Base-by-base conservation (phyloP, 805 yeast species). In the Wickerhamomyces sydowiorum region DNA sequence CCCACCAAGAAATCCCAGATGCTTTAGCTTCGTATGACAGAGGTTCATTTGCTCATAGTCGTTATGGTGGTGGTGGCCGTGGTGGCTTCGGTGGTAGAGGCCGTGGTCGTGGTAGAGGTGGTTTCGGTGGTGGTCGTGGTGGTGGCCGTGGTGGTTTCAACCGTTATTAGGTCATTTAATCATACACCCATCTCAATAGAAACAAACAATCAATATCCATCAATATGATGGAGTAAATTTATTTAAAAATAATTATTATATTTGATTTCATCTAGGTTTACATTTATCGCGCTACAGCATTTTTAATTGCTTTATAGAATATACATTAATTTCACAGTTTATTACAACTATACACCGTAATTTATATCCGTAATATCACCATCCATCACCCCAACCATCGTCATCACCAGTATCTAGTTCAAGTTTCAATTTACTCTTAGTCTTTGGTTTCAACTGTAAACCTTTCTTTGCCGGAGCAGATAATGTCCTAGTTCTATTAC, bases 1-100 rank as follows among this genome's bases (percentile, higher is more conserved):
- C 99, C 51, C 85, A 91, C 63, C 99, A 93, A 70, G 75, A 77
- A 46, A 70, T 93, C 54, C 95, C 96, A 52, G 83, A 82, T 41
- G 87, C 80, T 61, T 76, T 93, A 58, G 74, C 75, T 61, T 81
- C 78, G 62, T 81, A 79, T 70, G 87, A 84, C 56, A 81, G 82
- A 61, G 23, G 35, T 32, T 32, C 23, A 19, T 19, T 19, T 20
- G 35, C 19, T 32, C 35, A 32, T 23, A 86, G 86, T 48, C 74
- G 81, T 44, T 82, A 84, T 53, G 80, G 87, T 52, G 80, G 83
- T 52, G 65, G 71, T 54, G 73, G 78, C 48, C 62, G 72, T 43
- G 65, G 74, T 47, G 62, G 71, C 34, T 60, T 66, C 37, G 68
- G 75, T 49, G 70, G 76, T 43, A 39, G 51, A 18, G 37, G 52